Evolutionary conservation across 2,329 filamentous ascomycete genomes (phyloP), one percentile per base, ranked within the genome.

Genomic region (Malbranchea cinnamomea): DNA sequence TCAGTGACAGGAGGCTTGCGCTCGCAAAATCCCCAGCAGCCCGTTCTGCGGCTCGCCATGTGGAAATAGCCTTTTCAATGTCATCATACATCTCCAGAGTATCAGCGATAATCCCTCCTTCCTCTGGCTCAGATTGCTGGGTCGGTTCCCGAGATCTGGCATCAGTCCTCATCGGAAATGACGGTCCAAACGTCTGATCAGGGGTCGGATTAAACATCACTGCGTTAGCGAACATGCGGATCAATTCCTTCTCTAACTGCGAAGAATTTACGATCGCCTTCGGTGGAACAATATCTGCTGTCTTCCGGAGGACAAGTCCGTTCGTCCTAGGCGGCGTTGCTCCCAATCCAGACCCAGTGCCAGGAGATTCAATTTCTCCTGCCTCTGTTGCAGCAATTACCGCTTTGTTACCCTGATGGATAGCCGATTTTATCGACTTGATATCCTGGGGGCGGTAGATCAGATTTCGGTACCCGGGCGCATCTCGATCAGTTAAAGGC

Each of bases 201-300:
- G 78, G 74, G 38, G 92, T 82, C 0, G 80, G 75, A 44, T 95
- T 95, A 62, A 93, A 98, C 89, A 98, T 95, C 54, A 94, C 79
- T 11, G 89, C 87, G 47, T 95, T 95, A 41, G 84, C 83, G 52
- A 95, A 93, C 81, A 95, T 94, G 44, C 91, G 80, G 44, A 91
- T 82, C 7, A 95, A 62, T 52, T 95, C 87, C 41, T 84, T 82
- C 54, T 95, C 87, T 10, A 95, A 66, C 51, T 95, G 89, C 1
- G 78, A 74, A 29, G 80, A 85, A 53, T 95, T 95, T 53, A 95
- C 81, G 44, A 95, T 93, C 12, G 76, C 82, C 43, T 75, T 81
- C 0, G 89, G 87, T 2, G 87, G 82, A 2, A 87, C 66, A 15
- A 93, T 63, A 34, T 94, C 82, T 28, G 76, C 68, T 2, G 71